Evolutionary conservation across 1,284 basidiomycete species (phyloP).

Genomic region (Tremellales sp.): DNA sequence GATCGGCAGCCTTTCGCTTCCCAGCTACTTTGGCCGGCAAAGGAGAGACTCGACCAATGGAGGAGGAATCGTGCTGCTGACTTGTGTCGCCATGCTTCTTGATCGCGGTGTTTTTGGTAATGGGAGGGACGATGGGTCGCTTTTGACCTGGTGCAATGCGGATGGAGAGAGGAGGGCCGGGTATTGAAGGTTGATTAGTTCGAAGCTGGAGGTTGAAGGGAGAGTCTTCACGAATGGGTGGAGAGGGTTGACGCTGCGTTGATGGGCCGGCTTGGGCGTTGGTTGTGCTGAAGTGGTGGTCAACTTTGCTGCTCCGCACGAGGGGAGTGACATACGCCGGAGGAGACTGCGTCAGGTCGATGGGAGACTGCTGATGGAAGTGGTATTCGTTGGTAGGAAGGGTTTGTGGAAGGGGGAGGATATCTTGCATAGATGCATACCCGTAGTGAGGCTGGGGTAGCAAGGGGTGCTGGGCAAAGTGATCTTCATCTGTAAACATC

Average conservation of each 20-base stretch:
- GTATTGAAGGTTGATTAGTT: no score
- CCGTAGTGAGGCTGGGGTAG: constrained; percentile 1
- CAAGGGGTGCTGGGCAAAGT: not conserved
- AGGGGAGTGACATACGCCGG: no score
- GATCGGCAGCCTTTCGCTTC: constrained; percentile 4
- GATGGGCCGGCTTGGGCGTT: not conserved
- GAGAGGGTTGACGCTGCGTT: not conserved
- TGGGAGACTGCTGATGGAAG: no score
- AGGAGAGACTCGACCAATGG: constrained; percentile 5
- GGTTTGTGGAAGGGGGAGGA: constrained; percentile 7
- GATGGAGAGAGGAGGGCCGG: no score
- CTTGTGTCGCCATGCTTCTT: no score
- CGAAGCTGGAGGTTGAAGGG: not conserved
- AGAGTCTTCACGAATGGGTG: not conserved
- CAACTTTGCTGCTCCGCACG: no score
- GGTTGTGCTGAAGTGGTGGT: no score
- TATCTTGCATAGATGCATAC: constrained; percentile 13
- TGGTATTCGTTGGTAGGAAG: not conserved
- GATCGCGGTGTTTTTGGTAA: not conserved
- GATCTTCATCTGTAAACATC: no score
- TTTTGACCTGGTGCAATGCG: no score
- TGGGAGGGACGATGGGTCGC: not conserved
- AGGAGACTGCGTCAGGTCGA: no score
- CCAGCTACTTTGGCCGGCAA: not conserved
- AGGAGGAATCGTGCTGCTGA: constrained; percentile 13